Conservation (phyloP, 176 grass and related monocot species). For the Aegilops tauschii region DNA sequence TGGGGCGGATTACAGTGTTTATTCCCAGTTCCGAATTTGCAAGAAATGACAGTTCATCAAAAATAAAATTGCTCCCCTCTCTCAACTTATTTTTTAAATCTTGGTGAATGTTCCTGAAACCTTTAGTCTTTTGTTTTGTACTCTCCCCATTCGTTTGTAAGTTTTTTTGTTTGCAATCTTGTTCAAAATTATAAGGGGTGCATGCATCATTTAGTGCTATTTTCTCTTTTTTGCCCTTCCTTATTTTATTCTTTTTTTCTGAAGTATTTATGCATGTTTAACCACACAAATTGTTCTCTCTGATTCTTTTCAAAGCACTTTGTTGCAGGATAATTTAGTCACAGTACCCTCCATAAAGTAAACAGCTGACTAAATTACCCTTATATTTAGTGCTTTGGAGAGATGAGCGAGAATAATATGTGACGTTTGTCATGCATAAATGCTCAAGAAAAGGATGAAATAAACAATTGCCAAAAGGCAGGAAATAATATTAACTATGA, state of each 20-base stretch:
- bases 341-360: neutral
- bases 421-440: neutral
- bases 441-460: neutral
- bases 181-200: neutral
- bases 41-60: neutral
- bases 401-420: neutral
- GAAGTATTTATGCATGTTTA: neutral
- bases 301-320: neutral
- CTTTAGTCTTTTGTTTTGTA: neutral
- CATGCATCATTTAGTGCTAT: neutral
- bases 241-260: neutral
- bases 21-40: slow-evolving; percentile 12
- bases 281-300: neutral
- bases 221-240: neutral
- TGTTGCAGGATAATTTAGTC: neutral
- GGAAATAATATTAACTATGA: neutral
- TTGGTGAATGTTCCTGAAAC: neutral
- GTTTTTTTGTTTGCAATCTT: neutral
- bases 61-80: neutral
- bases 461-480: neutral
- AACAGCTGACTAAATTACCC: neutral
- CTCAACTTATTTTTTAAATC: neutral
- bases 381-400: neutral
- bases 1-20: neutral
- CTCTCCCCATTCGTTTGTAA: neutral